phyloP scores from a whole-genome alignment of 2,329 filamentous ascomycete species.

The Pseudogymnoascus sp. region DNA sequence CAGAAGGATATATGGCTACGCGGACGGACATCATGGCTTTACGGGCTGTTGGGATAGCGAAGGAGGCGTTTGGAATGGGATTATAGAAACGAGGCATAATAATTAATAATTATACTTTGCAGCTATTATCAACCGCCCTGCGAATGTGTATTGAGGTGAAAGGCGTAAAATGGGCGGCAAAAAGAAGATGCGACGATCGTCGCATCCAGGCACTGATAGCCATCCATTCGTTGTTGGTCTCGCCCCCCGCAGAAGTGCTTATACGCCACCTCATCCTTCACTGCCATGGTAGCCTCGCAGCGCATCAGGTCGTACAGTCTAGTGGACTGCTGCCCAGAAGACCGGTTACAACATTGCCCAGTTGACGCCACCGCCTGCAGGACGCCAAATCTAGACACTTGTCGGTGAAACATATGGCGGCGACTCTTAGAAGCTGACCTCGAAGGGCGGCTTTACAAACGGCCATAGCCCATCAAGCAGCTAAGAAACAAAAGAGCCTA shows the following conservation, averaged over 20 bases:
- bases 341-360: slow-evolving; percentile 1
- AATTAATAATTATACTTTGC: slow-evolving; percentile 5
- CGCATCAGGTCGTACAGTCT: not conserved
- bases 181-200: not conserved
- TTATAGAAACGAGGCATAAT: not conserved
- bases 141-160: not conserved
- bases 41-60: not conserved
- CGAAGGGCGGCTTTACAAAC: not conserved
- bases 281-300: not conserved
- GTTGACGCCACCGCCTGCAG: not conserved
- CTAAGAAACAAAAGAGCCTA: not conserved
- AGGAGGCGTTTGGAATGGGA: not conserved
- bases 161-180: not conserved
- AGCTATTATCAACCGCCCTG: not conserved
- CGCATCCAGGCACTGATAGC: slow-evolving; percentile 4
- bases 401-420: not conserved
- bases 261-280: slow-evolving; percentile 1
- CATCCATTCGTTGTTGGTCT: slow-evolving; percentile 3
- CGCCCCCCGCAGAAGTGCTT: slow-evolving; percentile 1
- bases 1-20: not conserved
- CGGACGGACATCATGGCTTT: not conserved
- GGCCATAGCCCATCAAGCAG: not conserved
- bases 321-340: not conserved
- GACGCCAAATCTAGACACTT: not conserved
- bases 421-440: not conserved